Percentiles rank a stretch among this genome's conserved stretches.
Evolutionary conservation across 176 grass and related monocot species (phyloP).

Genomic region (Thalia dealbata): DNA sequence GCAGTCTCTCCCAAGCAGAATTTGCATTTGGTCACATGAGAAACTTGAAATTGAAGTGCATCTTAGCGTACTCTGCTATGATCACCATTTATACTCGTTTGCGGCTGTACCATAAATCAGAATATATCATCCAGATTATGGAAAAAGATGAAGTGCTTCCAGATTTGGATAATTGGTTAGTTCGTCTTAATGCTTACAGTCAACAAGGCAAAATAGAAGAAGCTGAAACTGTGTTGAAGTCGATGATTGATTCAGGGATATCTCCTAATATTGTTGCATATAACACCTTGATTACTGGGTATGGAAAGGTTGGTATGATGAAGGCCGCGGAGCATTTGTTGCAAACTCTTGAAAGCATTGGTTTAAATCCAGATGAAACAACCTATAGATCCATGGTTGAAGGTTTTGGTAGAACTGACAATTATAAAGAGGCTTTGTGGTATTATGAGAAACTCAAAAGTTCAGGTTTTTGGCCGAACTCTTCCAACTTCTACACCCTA

Average conservation of each 20-base stretch:
- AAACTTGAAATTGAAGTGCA: constrained; percentile 41
- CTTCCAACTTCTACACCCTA: constrained; percentile 89
- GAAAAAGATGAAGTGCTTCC: constrained; percentile 47
- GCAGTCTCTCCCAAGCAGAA: constrained; percentile 44
- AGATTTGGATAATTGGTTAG: constrained; percentile 82
- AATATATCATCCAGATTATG: constrained; percentile 56
- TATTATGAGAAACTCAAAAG: constrained; percentile 64
- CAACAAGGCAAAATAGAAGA: constrained; percentile 80
- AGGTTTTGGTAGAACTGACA: constrained; percentile 68
- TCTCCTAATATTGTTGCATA: constrained; percentile 66
- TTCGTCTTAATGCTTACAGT: constrained; percentile 62
- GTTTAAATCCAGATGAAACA: constrained; percentile 70
- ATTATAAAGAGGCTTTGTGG: constrained; percentile 37
- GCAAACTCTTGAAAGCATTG: constrained; percentile 31
- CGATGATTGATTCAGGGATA: constrained; percentile 42
- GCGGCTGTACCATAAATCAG: constrained; percentile 48
- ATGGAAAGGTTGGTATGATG: constrained; percentile 51
- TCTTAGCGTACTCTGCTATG: constrained; percentile 69
- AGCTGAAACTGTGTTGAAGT: constrained; percentile 42
- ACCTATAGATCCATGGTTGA: constrained; percentile 93
- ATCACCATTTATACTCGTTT: constrained; percentile 64
- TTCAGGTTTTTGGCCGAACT: constrained; percentile 53
- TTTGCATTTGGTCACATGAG: constrained; percentile 65
- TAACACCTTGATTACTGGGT: constrained; percentile 90
- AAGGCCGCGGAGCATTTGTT: constrained; percentile 40